Base-by-base conservation (phyloP, 768 basidiomycete genomes). In the Dacryopinax primogenitus region DNA sequence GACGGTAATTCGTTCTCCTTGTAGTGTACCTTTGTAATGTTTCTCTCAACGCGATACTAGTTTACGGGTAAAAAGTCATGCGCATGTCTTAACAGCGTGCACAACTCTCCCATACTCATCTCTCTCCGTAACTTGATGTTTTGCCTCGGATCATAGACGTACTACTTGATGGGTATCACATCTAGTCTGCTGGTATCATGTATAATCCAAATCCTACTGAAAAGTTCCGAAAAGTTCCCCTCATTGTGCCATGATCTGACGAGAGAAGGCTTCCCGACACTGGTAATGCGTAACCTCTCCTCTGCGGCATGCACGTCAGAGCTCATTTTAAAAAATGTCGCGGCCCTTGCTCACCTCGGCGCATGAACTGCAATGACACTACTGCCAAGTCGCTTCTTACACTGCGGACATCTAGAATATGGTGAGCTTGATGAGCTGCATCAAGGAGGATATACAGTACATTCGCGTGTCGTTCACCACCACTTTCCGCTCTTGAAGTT, bases 251-350 rank as follows among this genome's bases (percentile, higher is more conserved):
- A 58, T 58, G 30, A 58, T 58, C 51, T 58, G 51, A 45, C 33
- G 16, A 13, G 89, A 78, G 72, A 92, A 96, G 0, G 81, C 80
- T 72, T 96, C 94, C 30, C 92, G 86, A 72, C 94, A 98, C 67
- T 95, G 90, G 73, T 94, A 93, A 75, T 97, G 95, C 0, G 93
- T 98, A 1, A 96, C 94, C 76, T 95, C 92, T 9, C 94, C 94
- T 62, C 93, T 96, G 70, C 35, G 2, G 61, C 34, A 47, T 9
- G 7, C 0, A 23, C 30, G 63, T 66, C 41, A 67, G 62, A 28
- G 26, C 13, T 6, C 51, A 21, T 26, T 21, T 7, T 28, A 21
- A 9, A 18, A 66, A n/a, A 7, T 16, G 18, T 13, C 34, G 7
- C 1, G 33, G 2, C 23, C 26, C 3, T 18, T 6, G 70, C 86